Evolutionary conservation across 768 basidiomycete species (phyloP).

Genomic region (Lactarius sanguifluus): DNA sequence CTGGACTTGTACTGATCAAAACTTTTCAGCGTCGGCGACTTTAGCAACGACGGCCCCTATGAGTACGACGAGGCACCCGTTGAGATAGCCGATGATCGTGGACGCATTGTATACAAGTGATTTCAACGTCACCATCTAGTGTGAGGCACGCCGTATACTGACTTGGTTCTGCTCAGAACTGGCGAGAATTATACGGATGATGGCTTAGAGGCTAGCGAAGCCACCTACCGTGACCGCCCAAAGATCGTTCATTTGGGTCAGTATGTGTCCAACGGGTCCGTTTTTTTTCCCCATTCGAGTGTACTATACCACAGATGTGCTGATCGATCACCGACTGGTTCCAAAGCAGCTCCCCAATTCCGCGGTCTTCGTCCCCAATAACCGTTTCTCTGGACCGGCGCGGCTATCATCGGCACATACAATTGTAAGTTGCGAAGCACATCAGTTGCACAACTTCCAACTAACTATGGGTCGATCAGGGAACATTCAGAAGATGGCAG

Average conservation of each 20-base stretch:
- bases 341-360: conserved; percentile 6
- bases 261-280: conserved; percentile 19
- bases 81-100: conserved; percentile 26
- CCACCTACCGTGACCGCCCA: conserved; percentile 19
- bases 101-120: conserved; percentile 26
- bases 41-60: conserved; percentile 10
- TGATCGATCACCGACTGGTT: conserved; percentile 5
- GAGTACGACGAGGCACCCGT: conserved; percentile 28
- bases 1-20: not conserved
- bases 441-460: not conserved
- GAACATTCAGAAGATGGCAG: conserved; percentile 22
- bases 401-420: conserved; percentile 21
- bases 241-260: conserved; percentile 30
- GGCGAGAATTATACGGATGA: conserved; percentile 25
- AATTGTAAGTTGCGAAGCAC: conserved; percentile 10
- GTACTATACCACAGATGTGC: not conserved
- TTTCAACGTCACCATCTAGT: not conserved
- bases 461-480: conserved; percentile 9
- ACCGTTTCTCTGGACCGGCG: conserved; percentile 27
- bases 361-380: conserved; percentile 22
- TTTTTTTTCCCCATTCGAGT: not conserved
- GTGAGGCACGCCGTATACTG: conserved; percentile 1
- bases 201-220: conserved; percentile 12
- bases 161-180: conserved; percentile 13
- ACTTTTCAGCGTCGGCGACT: conserved; percentile 28